phyloP scores from a whole-genome alignment of 169 alveolate genomes.

The Pseudocohnilembus persalinus region DNA sequence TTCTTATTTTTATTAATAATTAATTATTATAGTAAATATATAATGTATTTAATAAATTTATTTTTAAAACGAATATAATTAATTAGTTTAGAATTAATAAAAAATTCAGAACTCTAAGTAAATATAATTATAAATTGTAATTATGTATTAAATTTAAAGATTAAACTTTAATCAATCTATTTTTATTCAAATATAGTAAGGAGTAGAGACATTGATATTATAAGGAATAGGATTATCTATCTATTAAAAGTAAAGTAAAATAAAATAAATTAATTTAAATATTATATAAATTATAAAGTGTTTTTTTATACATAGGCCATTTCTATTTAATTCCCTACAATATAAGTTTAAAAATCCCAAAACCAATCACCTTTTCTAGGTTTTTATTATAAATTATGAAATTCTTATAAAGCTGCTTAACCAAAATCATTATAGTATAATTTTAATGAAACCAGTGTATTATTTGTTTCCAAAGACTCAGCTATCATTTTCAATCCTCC shows the following conservation, averaged over 20 bases:
- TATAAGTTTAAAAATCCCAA: slow-evolving; percentile 76
- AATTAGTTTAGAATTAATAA: no score
- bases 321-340: slow-evolving; percentile 71
- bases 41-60: no score
- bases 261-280: no score
- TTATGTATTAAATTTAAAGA: no score
- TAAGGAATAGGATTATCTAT: slow-evolving; percentile 19
- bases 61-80: no score
- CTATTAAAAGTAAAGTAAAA: neutral
- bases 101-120: no score
- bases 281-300: neutral
- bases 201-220: slow-evolving; percentile 2
- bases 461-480: slow-evolving; percentile 65
- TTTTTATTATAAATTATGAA: slow-evolving; percentile 56
- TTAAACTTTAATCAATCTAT: no score
- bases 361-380: slow-evolving; percentile 65
- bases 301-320: slow-evolving; percentile 75
- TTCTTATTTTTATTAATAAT: no score
- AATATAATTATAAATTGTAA: no score
- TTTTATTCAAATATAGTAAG: slow-evolving; percentile 12
- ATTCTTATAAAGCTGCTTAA: slow-evolving; percentile 58
- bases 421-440: slow-evolving; percentile 76
- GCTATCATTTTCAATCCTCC: slow-evolving; percentile 69
- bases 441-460: slow-evolving; percentile 61
- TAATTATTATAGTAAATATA: no score